Conservation (phyloP, 768 basidiomycete genomes). For the Crassisporium funariophilum region DNA sequence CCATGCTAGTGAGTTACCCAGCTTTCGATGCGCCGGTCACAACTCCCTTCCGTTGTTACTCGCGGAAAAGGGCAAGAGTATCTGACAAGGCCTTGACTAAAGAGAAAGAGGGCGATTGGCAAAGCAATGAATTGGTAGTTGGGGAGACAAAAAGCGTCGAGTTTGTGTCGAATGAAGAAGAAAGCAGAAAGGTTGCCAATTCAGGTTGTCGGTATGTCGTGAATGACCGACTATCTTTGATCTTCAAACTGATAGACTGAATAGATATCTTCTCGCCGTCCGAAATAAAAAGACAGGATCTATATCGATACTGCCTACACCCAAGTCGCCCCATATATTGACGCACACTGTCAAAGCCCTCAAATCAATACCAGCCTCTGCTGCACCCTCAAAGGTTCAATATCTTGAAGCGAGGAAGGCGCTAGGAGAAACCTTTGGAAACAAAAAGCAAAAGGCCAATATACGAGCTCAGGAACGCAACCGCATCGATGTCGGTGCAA, state of each 20-base stretch:
- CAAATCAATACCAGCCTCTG: slow-evolving; percentile 58
- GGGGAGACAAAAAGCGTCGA: slow-evolving; percentile 88
- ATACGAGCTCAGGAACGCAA: slow-evolving; percentile 88
- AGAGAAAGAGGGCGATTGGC: slow-evolving; percentile 28
- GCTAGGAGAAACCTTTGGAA: slow-evolving; percentile 94
- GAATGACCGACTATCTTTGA: neutral
- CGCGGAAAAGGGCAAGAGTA: slow-evolving; percentile 43
- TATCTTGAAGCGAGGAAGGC: slow-evolving; percentile 67
- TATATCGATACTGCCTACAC: slow-evolving; percentile 67
- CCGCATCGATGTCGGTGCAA: slow-evolving; percentile 84
- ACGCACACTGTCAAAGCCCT: slow-evolving; percentile 83
- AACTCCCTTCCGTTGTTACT: slow-evolving; percentile 66
- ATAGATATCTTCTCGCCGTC: slow-evolving; percentile 82
- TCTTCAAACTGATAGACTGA: slow-evolving; percentile 5
- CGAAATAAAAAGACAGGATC: slow-evolving; percentile 75
- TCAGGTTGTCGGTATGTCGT: slow-evolving; percentile 68
- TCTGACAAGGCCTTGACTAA: slow-evolving; percentile 3
- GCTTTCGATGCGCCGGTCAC: slow-evolving; percentile 56
- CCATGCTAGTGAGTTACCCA: slow-evolving; percentile 51
- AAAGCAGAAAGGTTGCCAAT: slow-evolving; percentile 48
- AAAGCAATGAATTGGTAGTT: slow-evolving; percentile 55
- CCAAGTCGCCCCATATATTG: slow-evolving; percentile 68
- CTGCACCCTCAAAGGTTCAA: slow-evolving; percentile 51
- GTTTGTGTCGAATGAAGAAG: slow-evolving; percentile 68
- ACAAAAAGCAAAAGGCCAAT: slow-evolving; percentile 87